These are phyloP conservation scores for Candida frijolesensis DNA, from an alignment of 1,139 yeast genomes.

Conservation along the genomic window DNA sequence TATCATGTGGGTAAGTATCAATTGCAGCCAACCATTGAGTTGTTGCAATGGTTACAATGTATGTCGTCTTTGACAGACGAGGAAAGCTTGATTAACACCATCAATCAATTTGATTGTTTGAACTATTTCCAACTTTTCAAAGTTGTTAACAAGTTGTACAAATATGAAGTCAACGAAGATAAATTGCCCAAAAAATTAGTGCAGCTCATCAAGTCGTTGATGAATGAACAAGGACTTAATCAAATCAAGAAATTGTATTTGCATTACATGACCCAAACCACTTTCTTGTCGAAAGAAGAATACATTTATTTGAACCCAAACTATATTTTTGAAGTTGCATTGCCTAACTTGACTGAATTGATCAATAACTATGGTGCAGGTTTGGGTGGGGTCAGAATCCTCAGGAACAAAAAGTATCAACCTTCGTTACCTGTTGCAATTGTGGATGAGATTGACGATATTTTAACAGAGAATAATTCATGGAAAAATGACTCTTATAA, in stretches of 20 bases:
- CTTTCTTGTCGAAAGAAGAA: conserved; percentile 41
- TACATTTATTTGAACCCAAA: conserved; percentile 53
- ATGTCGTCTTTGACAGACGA: conserved; percentile 63
- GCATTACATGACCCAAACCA: conserved; percentile 48
- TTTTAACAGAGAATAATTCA: conserved; percentile 38
- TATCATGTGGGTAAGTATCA: conserved; percentile 65
- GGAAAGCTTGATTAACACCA: conserved; percentile 58
- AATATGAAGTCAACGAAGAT: conserved; percentile 81
- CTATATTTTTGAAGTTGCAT: conserved; percentile 49
- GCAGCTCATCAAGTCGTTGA: conserved; percentile 34
- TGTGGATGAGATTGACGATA: conserved; percentile 65
- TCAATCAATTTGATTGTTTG: conserved; percentile 57
- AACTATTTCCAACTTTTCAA: conserved; percentile 73
- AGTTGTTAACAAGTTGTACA: conserved; percentile 67
- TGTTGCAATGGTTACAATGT: conserved; percentile 90
- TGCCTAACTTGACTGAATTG: conserved; percentile 63
- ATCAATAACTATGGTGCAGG: conserved; percentile 66
- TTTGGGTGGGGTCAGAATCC: conserved; percentile 51
- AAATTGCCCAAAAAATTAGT: conserved; percentile 53
- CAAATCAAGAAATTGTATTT: conserved; percentile 36
- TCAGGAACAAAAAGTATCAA: conserved; percentile 52
- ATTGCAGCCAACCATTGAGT: conserved; percentile 72
- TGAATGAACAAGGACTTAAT: conserved; percentile 41
- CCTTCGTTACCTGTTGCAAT: conserved; percentile 64
- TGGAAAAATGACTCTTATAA: conserved; percentile 39